Evolutionary conservation across 257 asterid species (phyloP), one percentile per base, ranked within the genome.

Genomic region (Scutellaria minor): DNA sequence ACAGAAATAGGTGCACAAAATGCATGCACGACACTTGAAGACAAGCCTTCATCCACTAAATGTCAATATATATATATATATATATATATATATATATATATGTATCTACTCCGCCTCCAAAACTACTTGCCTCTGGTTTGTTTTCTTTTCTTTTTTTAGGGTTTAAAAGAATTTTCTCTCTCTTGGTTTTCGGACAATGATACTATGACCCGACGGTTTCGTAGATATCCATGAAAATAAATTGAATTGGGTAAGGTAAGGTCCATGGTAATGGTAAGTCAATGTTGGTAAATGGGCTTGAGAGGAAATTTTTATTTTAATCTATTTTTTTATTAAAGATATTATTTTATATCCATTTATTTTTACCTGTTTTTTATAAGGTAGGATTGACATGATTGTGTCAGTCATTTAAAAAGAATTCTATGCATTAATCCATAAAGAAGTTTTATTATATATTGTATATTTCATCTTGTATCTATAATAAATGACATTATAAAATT

Each of bases 1-100:
- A 41, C 68, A 41, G 71, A 71, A 64, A 83, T 41, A 83, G 81
- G 80, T 67, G 83, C 88, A 79, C 85, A 84, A 87, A 90, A 81
- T 90, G 97, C 98, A 92, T 92, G 97, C 98, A 92, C 97, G 95
- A 92, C 94, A 79, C 84, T 80, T 83, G 80, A 85, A 83, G 85
- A 75, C 81, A 66, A 50, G 22, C 13, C 58, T 66, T 66, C 73
- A n/a, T 65, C 51, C 51, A 22, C 68, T 71, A 39, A n/a, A n/a
- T 24, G 27, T 24, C 2, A 24, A 24, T 24, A 24, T 18, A 24
- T 24, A 24, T 24, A 52, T 18, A 18, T 18, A 18, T 18, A 18
- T 18, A 18, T 58, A 47, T 46, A 35, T 24, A 24, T 18, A 24
- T 24, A 24, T 24, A 52, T 58, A 47, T 46, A 35, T 10, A n/a